Evolutionary conservation across 495 filamentous ascomycete species (phyloP).

Genomic region (Pyrenopolyporus hunteri): DNA sequence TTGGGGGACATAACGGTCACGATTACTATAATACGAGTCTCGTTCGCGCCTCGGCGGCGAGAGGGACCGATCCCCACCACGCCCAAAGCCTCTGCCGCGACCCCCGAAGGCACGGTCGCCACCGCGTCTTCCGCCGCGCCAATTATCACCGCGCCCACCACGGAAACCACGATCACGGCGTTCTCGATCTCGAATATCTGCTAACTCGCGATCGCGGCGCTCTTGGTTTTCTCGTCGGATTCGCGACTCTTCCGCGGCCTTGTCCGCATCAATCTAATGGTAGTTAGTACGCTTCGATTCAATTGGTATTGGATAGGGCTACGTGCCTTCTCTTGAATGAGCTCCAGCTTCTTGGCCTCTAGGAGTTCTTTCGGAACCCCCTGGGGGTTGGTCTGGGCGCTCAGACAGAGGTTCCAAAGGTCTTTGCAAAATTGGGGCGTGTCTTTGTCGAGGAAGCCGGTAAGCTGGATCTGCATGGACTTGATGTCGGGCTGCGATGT

Average conservation of each 20-base stretch:
- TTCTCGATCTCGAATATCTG: slow-evolving; percentile 73
- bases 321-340: slow-evolving; percentile 88
- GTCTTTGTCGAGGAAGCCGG: slow-evolving; percentile 93
- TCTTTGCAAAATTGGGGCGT: slow-evolving; percentile 91
- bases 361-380: slow-evolving; percentile 93
- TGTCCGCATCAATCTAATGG: slow-evolving; percentile 78
- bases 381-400: slow-evolving; percentile 84
- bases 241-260: slow-evolving; percentile 75
- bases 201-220: slow-evolving; percentile 63
- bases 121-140: slow-evolving; percentile 54
- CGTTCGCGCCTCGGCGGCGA: slow-evolving; percentile 64
- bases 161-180: slow-evolving; percentile 72
- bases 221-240: slow-evolving; percentile 64
- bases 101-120: slow-evolving; percentile 55
- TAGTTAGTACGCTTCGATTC: slow-evolving; percentile 19
- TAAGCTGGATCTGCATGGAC: slow-evolving; percentile 88
- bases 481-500: slow-evolving; percentile 86
- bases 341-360: slow-evolving; percentile 93
- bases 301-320: neutral
- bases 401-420: slow-evolving; percentile 88
- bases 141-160: slow-evolving; percentile 59
- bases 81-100: slow-evolving; percentile 52
- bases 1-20: slow-evolving; percentile 59
- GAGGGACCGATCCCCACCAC: slow-evolving; percentile 59
- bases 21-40: slow-evolving; percentile 48